phyloP scores from a whole-genome alignment of 441 rosid species.

The Gossypium lobatum region DNA sequence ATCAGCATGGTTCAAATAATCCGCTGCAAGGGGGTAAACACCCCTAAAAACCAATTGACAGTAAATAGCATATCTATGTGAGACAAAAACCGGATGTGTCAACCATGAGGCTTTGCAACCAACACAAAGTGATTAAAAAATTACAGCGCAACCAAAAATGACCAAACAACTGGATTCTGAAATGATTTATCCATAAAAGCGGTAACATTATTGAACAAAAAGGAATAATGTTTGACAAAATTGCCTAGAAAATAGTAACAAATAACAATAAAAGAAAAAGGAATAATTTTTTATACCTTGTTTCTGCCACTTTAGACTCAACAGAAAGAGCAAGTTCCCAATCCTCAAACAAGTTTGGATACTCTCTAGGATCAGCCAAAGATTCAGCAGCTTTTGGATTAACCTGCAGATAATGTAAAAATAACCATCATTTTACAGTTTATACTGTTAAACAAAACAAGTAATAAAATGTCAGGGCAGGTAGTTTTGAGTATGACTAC shows the following conservation, averaged over 20 bases:
- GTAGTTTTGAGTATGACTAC: neutral
- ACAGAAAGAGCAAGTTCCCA: constrained; percentile 87
- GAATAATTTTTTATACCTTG: constrained; percentile 44
- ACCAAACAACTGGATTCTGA: neutral
- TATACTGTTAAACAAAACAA: neutral
- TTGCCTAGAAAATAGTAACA: neutral
- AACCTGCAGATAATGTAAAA: constrained; percentile 42
- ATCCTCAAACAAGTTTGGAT: constrained; percentile 91
- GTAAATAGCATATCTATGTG: constrained; percentile 9
- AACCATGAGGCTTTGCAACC: neutral
- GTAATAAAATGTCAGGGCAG: neutral
- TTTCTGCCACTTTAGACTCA: constrained; percentile 63
- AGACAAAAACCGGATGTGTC: neutral
- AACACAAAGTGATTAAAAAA: neutral
- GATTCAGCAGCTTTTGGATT: constrained; percentile 98
- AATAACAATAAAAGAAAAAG: neutral
- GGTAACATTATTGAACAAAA: neutral
- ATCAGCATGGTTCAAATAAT: constrained; percentile 50
- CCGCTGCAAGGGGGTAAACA: constrained; percentile 57
- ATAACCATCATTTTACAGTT: neutral
- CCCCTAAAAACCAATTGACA: constrained; percentile 42
- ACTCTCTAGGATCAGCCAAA: constrained; percentile 94
- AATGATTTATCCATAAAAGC: neutral
- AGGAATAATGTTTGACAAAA: constrained; percentile 22
- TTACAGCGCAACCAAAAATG: neutral